phyloP scores from a whole-genome alignment of 2,329 filamentous ascomycete species.

The Clarireedia homoeocarpa region DNA sequence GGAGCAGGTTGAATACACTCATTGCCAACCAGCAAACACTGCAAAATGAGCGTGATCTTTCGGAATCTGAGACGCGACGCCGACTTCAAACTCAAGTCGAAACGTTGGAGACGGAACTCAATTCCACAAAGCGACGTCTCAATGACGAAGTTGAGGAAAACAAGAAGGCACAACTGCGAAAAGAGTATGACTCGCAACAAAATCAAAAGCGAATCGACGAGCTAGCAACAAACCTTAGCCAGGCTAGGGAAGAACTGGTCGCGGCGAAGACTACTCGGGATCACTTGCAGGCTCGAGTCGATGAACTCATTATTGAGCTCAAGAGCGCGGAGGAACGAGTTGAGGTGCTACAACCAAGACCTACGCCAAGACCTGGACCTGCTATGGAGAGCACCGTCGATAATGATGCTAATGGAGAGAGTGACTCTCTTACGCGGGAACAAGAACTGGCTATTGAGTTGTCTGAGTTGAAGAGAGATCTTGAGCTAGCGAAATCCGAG shows the following conservation, averaged over 20 bases:
- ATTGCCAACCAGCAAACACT: slow-evolving; percentile 80
- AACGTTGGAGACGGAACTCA: slow-evolving; percentile 69
- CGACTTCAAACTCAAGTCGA: slow-evolving; percentile 74
- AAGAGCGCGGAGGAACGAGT: slow-evolving; percentile 83
- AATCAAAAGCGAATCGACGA: slow-evolving; percentile 89
- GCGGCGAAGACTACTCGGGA: slow-evolving; percentile 81
- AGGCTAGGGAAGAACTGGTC: slow-evolving; percentile 79
- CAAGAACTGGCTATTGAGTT: slow-evolving; percentile 81
- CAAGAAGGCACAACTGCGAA: slow-evolving; percentile 74
- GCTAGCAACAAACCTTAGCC: slow-evolving; percentile 68
- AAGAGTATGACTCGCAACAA: slow-evolving; percentile 86
- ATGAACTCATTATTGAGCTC: slow-evolving; percentile 82
- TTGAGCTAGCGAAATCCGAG: slow-evolving; percentile 74
- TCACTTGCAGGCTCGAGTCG: slow-evolving; percentile 79
- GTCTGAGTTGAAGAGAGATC: slow-evolving; percentile 76
- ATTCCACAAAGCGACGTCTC: slow-evolving; percentile 72
- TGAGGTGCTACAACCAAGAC: slow-evolving; percentile 72
- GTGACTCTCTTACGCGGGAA: slow-evolving; percentile 54
- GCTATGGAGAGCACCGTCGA: slow-evolving; percentile 35
- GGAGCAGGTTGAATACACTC: slow-evolving; percentile 72
- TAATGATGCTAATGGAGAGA: slow-evolving; percentile 38
- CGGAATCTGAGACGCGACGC: slow-evolving; percentile 73
- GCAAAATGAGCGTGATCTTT: slow-evolving; percentile 83
- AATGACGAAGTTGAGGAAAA: slow-evolving; percentile 75
- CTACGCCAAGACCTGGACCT: slow-evolving; percentile 51